Evolutionary conservation across 2,329 filamentous ascomycete species (phyloP).

Genomic region (Metarhizium rileyi): DNA sequence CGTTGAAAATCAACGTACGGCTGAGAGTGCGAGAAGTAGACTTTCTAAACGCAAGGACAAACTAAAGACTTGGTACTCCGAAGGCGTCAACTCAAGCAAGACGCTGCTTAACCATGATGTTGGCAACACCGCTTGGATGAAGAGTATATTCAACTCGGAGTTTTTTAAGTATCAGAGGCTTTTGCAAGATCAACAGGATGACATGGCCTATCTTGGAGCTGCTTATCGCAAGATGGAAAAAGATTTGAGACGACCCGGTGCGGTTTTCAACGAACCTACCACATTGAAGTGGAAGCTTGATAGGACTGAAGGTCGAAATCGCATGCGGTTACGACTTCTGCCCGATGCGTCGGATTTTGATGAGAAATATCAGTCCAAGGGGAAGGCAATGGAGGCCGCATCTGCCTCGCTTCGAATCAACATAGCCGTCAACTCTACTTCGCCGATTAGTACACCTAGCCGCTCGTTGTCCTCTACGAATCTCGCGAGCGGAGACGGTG

Average conservation of each 20-base stretch:
- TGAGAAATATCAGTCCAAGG: slow-evolving; percentile 76
- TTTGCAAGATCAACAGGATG: slow-evolving; percentile 89
- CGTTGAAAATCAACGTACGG: slow-evolving; percentile 69
- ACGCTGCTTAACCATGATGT: slow-evolving; percentile 73
- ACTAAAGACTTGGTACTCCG: slow-evolving; percentile 67
- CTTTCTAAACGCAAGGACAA: slow-evolving; percentile 71
- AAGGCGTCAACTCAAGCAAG: slow-evolving; percentile 59
- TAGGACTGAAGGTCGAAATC: slow-evolving; percentile 87
- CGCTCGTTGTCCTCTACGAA: slow-evolving; percentile 11
- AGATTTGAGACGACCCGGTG: slow-evolving; percentile 69
- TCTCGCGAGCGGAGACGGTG: slow-evolving; percentile 13
- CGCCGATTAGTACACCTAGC: slow-evolving; percentile 11
- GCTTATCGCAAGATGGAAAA: slow-evolving; percentile 70
- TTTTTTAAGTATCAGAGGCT: slow-evolving; percentile 83
- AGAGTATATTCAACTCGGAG: slow-evolving; percentile 89
- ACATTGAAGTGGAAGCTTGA: slow-evolving; percentile 82
- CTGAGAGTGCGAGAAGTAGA: slow-evolving; percentile 62
- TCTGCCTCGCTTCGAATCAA: slow-evolving; percentile 26
- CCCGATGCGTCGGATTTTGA: slow-evolving; percentile 62
- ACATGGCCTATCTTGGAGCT: slow-evolving; percentile 65
- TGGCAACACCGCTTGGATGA: slow-evolving; percentile 83
- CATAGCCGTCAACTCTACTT: slow-evolving; percentile 14
- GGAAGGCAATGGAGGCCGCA: slow-evolving; percentile 44
- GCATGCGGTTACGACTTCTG: slow-evolving; percentile 82
- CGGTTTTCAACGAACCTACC: slow-evolving; percentile 60